A percentile compares a stretch with the other conserved stretches of the same genome.
These are phyloP conservation scores for Nemophila menziesii DNA, from an alignment of 257 asterid genomes.

Conservation along the genomic window DNA sequence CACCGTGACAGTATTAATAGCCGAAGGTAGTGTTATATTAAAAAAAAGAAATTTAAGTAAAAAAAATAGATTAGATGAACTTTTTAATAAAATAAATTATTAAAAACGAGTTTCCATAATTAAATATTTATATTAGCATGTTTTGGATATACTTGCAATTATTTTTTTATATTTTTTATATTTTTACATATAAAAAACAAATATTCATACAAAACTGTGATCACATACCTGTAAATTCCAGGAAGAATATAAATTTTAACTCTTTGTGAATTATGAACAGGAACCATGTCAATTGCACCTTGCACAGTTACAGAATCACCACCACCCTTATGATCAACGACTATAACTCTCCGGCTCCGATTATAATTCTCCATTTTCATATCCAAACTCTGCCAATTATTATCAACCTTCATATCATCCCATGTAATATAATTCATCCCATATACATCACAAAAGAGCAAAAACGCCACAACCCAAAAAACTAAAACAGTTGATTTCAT, in stretches of 20 bases:
- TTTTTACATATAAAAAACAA: not conserved
- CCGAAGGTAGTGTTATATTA: no score
- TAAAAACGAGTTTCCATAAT: no score
- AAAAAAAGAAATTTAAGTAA: no score
- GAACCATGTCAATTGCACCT: constrained; percentile 75
- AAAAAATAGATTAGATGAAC: no score
- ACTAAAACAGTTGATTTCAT: constrained; percentile 14
- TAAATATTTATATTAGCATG: no score
- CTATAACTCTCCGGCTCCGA: constrained; percentile 19
- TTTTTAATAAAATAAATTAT: no score
- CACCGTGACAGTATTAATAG: no score
- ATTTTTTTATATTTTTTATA: no score
- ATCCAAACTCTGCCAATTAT: constrained; percentile 5
- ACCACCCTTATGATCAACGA: constrained; percentile 43
- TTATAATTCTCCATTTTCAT: constrained; percentile 1
- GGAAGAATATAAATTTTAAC: constrained; percentile 55
- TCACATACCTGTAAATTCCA: constrained; percentile 57
- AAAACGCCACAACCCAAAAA: constrained; percentile 6
- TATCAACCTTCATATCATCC: constrained; percentile 39
- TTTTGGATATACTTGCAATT: not conserved
- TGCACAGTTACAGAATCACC: constrained; percentile 68
- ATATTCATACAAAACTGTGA: not conserved
- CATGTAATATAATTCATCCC: constrained; percentile 34
- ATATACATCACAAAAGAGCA: constrained; percentile 4
- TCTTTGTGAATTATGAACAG: constrained; percentile 27